A percentile compares a stretch with the other conserved stretches of the same genome.
Conservation (phyloP, 208 protist genomes). For the Leishmania turanica region DNA sequence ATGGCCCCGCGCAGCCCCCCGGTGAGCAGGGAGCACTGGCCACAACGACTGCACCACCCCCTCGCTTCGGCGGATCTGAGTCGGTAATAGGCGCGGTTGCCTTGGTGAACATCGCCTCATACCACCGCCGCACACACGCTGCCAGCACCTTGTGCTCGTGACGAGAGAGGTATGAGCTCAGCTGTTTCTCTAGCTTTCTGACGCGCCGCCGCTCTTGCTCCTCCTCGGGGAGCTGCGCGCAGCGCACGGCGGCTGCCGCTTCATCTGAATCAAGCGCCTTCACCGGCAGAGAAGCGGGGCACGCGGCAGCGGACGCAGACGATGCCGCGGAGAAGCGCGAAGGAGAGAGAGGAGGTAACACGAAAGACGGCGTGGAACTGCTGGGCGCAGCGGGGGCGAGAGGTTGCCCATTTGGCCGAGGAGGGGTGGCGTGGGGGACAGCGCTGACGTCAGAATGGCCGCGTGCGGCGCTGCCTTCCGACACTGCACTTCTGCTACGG, state of each 20-base stretch:
- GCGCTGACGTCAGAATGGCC: neutral
- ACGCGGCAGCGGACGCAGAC: neutral
- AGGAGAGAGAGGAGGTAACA: neutral
- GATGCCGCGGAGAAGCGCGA: conserved; percentile 3
- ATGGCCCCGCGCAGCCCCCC: neutral
- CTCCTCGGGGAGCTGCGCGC: conserved; percentile 6
- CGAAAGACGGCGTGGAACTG: conserved; percentile 1
- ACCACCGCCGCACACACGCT: conserved; percentile 59
- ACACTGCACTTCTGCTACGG: neutral
- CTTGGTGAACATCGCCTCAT: conserved; percentile 53
- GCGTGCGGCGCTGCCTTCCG: neutral
- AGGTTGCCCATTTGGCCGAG: neutral
- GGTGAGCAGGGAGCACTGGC: neutral
- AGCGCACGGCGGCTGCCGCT: conserved; percentile 8
- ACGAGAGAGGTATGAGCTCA: conserved; percentile 21
- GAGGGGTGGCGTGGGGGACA: neutral
- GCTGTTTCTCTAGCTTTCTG: conserved; percentile 31
- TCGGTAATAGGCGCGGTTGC: conserved; percentile 17
- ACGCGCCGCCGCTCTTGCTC: conserved; percentile 25
- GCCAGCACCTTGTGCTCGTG: conserved; percentile 37
- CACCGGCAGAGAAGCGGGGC: neutral
- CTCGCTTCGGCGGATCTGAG: neutral
- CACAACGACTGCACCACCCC: neutral
- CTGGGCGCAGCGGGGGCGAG: neutral
- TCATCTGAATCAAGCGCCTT: neutral